Evolutionary conservation across 352 stramenopile species (phyloP).

Genomic region (Globisporangium middletonii): DNA sequence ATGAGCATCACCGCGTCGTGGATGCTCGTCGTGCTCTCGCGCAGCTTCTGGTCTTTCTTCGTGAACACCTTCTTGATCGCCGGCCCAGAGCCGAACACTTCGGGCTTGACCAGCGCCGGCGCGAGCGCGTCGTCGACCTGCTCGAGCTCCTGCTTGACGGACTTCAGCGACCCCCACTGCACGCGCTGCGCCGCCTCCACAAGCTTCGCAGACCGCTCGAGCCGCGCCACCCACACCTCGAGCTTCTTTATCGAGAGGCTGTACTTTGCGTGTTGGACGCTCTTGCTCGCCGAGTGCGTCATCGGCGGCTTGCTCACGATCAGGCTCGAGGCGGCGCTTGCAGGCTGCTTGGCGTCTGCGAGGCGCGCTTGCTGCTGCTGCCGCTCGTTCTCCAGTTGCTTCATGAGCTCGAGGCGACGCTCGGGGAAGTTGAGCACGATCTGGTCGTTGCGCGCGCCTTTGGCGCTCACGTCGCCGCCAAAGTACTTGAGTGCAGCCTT

Average conservation of each 20-base stretch:
- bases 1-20: slow-evolving; percentile 52
- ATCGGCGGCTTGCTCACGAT: background rate
- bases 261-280: slow-evolving; percentile 64
- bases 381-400: slow-evolving; percentile 58
- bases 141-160: slow-evolving; percentile 26
- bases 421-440: slow-evolving; percentile 77
- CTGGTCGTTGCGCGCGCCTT: slow-evolving; percentile 32
- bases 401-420: slow-evolving; percentile 45
- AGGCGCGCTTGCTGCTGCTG: slow-evolving; percentile 42
- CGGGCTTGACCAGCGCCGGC: slow-evolving; percentile 29
- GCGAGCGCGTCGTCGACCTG: slow-evolving; percentile 12
- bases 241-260: slow-evolving; percentile 75
- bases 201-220: slow-evolving; percentile 72
- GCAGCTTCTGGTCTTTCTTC: slow-evolving; percentile 61
- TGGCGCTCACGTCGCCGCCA: slow-evolving; percentile 36
- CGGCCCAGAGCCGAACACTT: slow-evolving; percentile 52
- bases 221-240: slow-evolving; percentile 60
- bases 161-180: slow-evolving; percentile 43
- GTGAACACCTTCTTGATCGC: slow-evolving; percentile 76
- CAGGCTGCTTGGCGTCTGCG: slow-evolving; percentile 8
- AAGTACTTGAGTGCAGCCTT: slow-evolving; percentile 75
- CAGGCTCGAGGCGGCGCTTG: background rate
- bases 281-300: slow-evolving; percentile 24
- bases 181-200: slow-evolving; percentile 73
- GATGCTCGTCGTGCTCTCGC: slow-evolving; percentile 48